Percentiles rank a stretch among this genome's conserved stretches.
Evolutionary conservation across 2,329 filamentous ascomycete species (phyloP).

Genomic region (Aspergillus floridensis): DNA sequence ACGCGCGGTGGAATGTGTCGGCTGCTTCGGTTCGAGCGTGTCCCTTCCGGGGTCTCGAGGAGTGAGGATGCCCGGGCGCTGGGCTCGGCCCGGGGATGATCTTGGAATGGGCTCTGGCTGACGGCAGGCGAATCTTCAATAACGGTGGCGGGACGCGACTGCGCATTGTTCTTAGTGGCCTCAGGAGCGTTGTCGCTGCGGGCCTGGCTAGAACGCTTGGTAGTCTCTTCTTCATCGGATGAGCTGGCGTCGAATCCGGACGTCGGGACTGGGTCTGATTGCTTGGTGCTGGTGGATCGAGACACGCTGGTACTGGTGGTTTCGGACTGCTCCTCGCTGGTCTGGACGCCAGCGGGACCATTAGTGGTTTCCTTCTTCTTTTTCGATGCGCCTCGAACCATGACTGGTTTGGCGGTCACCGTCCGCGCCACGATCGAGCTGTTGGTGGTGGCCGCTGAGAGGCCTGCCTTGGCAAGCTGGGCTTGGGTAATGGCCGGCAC

Average conservation of each 20-base stretch:
- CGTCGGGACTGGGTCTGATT: slow-evolving; percentile 21
- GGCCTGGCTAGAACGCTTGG: slow-evolving; percentile 11
- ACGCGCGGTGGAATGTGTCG: slow-evolving; percentile 30
- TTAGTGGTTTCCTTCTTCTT: slow-evolving; percentile 29
- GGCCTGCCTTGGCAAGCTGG: slow-evolving; percentile 41
- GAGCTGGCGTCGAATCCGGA: slow-evolving; percentile 36
- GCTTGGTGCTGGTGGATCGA: slow-evolving; percentile 17
- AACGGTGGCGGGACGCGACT: slow-evolving; percentile 26
- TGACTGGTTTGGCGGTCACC: slow-evolving; percentile 45
- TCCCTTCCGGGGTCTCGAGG: slow-evolving; percentile 18
- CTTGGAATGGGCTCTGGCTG: slow-evolving; percentile 29
- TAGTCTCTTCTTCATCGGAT: slow-evolving; percentile 31
- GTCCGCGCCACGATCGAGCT: slow-evolving; percentile 47
- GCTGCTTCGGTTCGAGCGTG: slow-evolving; percentile 32
- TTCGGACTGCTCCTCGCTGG: slow-evolving; percentile 20
- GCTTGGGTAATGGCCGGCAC: slow-evolving; percentile 66
- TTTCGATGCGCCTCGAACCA: slow-evolving; percentile 39
- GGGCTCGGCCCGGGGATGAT: slow-evolving; percentile 23
- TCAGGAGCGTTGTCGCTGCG: slow-evolving; percentile 16
- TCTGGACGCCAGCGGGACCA: slow-evolving; percentile 15
- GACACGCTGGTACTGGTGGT: slow-evolving; percentile 11
- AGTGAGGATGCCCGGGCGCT: slow-evolving; percentile 22
- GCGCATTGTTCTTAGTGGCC: slow-evolving; percentile 20
- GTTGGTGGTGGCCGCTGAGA: slow-evolving; percentile 30
- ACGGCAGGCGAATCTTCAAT: slow-evolving; percentile 29